phyloP scores from a whole-genome alignment of 164 flowering plant genomes.

The Taxillus chinensis region DNA sequence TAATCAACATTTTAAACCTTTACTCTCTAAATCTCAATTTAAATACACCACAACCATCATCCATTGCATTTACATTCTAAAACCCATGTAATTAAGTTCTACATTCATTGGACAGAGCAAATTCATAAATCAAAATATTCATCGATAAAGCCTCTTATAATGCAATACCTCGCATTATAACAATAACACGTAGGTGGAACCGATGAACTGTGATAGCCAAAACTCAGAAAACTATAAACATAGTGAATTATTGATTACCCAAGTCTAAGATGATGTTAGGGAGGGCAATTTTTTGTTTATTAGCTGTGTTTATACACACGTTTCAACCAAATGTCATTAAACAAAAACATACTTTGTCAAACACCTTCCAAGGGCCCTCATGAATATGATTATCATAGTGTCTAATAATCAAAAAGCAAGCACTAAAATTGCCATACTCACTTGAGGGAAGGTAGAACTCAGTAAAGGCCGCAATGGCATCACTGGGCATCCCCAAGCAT shows the following conservation, averaged over 20 bases:
- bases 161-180: background rate
- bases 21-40: too few relatives aligned
- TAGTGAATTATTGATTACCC: too few relatives aligned
- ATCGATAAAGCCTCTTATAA: too few relatives aligned
- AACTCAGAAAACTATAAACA: too few relatives aligned
- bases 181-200: too few relatives aligned
- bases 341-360: background rate
- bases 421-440: constrained; percentile 15
- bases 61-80: constrained; percentile 9
- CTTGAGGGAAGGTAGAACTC: constrained; percentile 31
- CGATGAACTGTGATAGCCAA: too few relatives aligned
- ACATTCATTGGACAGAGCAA: constrained; percentile 6
- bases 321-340: too few relatives aligned
- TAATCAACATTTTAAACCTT: too few relatives aligned
- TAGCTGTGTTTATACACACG: too few relatives aligned
- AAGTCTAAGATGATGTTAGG: too few relatives aligned
- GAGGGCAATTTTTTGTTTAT: too few relatives aligned
- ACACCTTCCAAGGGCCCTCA: background rate
- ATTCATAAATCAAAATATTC: background rate
- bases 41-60: constrained; percentile 9
- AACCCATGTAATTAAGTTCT: constrained; percentile 28
- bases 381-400: background rate
- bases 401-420: background rate
- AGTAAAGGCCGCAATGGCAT: constrained; percentile 29
- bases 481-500: constrained; percentile 79